These are phyloP conservation scores for Gryganskiella cystojenkinii DNA, from an alignment of 192 early-diverging fungal genomes.

Conservation along the genomic window DNA sequence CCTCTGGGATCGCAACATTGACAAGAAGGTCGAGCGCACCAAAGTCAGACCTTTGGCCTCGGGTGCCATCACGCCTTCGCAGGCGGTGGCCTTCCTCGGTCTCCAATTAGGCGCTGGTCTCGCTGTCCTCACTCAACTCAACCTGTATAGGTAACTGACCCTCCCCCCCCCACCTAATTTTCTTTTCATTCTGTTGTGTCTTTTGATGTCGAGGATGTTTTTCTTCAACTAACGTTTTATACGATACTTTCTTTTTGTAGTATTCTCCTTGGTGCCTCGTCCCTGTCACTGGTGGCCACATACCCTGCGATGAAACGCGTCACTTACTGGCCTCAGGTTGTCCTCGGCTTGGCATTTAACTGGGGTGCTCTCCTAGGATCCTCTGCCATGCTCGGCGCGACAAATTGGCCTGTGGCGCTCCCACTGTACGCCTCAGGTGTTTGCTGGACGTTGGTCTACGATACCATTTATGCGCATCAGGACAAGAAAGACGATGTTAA, in stretches of 20 bases:
- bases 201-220: neutral
- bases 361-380: conserved; percentile 94
- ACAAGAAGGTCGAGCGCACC: conserved; percentile 88
- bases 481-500: conserved; percentile 92
- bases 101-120: conserved; percentile 83
- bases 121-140: conserved; percentile 88
- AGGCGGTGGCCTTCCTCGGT: conserved; percentile 84
- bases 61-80: conserved; percentile 71
- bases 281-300: conserved; percentile 76
- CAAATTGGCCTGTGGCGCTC: conserved; percentile 75
- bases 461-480: conserved; percentile 98
- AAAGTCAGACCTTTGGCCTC: conserved; percentile 84
- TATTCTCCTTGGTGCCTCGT: conserved; percentile 84
- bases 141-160: conserved; percentile 84
- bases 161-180: no score
- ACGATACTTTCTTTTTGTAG: conserved; percentile 34
- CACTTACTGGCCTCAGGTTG: conserved; percentile 94
- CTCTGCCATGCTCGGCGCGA: conserved; percentile 77
- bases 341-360: conserved; percentile 92
- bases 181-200: no score
- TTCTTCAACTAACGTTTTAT: neutral
- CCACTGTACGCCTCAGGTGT: conserved; percentile 90
- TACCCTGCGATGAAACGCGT: conserved; percentile 97
- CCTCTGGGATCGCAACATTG: conserved; percentile 94
- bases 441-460: conserved; percentile 95